These are phyloP conservation scores for Xylariaceae sp. DNA, from an alignment of 2,329 filamentous ascomycete genomes.

Conservation along the genomic window DNA sequence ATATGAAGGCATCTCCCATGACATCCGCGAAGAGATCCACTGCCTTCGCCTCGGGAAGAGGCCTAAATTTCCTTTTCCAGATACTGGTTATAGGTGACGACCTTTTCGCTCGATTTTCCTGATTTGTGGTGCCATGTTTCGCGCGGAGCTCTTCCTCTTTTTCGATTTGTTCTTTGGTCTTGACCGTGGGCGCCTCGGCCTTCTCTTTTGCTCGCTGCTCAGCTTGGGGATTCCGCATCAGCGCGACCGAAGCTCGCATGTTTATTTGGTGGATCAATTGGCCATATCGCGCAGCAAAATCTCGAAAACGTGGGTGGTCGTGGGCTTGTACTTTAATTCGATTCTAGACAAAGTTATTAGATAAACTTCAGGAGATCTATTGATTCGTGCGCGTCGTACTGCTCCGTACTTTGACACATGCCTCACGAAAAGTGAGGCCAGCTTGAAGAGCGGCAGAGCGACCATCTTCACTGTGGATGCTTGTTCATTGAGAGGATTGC, in stretches of 20 bases:
- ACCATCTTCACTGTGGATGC: constrained; percentile 52
- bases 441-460: constrained; percentile 63
- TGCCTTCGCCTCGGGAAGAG: constrained; percentile 60
- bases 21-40: constrained; percentile 66
- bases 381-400: constrained; percentile 37
- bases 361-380: background rate
- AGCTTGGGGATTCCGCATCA: constrained; percentile 53
- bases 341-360: constrained; percentile 41
- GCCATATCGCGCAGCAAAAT: constrained; percentile 57
- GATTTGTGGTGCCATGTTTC: constrained; percentile 36
- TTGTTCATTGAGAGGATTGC: too few relatives aligned
- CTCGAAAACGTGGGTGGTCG: constrained; percentile 58
- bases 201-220: constrained; percentile 57
- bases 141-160: constrained; percentile 47
- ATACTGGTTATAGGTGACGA: constrained; percentile 42
- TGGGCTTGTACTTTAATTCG: constrained; percentile 63
- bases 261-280: constrained; percentile 64
- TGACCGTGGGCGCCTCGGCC: constrained; percentile 60
- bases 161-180: constrained; percentile 57
- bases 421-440: constrained; percentile 59
- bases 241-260: constrained; percentile 58
- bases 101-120: constrained; percentile 22
- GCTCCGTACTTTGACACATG: constrained; percentile 67
- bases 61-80: constrained; percentile 59
- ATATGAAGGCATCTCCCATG: constrained; percentile 59